Evolutionary conservation across 2,329 filamentous ascomycete species (phyloP).

Genomic region (Colletotrichum kahawae): DNA sequence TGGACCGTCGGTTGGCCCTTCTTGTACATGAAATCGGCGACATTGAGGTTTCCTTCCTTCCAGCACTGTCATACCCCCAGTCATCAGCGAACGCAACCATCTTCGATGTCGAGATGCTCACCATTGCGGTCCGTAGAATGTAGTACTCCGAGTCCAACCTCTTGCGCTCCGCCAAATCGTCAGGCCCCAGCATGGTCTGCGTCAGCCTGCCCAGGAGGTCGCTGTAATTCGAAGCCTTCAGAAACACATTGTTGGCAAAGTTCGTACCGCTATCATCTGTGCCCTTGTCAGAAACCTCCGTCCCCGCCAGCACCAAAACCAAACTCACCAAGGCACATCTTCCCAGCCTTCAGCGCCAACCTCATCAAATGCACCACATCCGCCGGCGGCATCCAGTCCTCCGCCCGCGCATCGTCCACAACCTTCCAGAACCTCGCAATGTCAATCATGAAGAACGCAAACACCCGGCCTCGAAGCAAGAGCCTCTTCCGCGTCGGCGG

Average conservation of each 20-base stretch:
- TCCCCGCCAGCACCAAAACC: background rate
- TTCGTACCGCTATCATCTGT: slow-evolving; percentile 59
- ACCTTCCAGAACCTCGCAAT: slow-evolving; percentile 46
- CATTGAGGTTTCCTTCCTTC: slow-evolving; percentile 73
- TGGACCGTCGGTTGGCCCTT: slow-evolving; percentile 54
- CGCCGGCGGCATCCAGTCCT: slow-evolving; percentile 18
- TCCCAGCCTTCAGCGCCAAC: slow-evolving; percentile 70
- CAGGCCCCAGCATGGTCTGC: slow-evolving; percentile 28
- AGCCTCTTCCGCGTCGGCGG: slow-evolving; percentile 31
- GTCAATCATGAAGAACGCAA: slow-evolving; percentile 74
- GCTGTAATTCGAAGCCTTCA: slow-evolving; percentile 66
- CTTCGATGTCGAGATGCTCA: slow-evolving; percentile 38
- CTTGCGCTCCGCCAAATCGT: slow-evolving; percentile 33
- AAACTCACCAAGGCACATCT: slow-evolving; percentile 63
- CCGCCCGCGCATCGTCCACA: slow-evolving; percentile 10
- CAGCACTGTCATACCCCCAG: slow-evolving; percentile 61
- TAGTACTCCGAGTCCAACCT: slow-evolving; percentile 66
- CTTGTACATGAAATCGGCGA: slow-evolving; percentile 78
- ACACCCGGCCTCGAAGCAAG: slow-evolving; percentile 46
- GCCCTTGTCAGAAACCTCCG: slow-evolving; percentile 8
- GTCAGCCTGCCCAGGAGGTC: slow-evolving; percentile 36
- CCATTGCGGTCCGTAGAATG: slow-evolving; percentile 69
- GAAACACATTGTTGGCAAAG: slow-evolving; percentile 65
- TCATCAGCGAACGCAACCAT: background rate
- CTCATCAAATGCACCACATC: slow-evolving; percentile 65